These are phyloP conservation scores for Lithospermum erythrorhizon DNA, from an alignment of 257 asterid species.

Conservation along the genomic window DNA sequence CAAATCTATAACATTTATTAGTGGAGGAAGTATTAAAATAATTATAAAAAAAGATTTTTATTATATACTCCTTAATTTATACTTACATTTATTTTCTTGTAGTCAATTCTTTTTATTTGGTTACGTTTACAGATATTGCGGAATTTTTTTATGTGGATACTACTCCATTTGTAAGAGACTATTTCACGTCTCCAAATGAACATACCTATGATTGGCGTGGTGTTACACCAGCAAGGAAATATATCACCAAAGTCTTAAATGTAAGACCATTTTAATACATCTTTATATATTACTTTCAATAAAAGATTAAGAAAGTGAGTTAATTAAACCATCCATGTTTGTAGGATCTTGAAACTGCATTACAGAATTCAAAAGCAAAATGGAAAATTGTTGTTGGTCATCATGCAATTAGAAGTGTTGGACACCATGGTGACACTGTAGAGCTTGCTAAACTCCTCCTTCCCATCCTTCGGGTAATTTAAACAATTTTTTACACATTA, in stretches of 20 bases:
- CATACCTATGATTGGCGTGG: conserved; percentile 75
- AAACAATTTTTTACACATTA: not conserved
- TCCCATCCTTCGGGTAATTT: conserved; percentile 60
- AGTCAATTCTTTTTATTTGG: not conserved
- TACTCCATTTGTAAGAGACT: conserved; percentile 56
- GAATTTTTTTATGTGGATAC: conserved; percentile 82
- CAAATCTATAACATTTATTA: no score
- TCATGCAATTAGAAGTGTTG: conserved; percentile 75
- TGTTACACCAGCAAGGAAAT: conserved; percentile 34
- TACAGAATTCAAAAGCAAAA: conserved; percentile 50
- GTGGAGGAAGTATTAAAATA: no score
- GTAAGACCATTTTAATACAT: conserved; percentile 20
- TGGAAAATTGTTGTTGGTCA: conserved; percentile 93
- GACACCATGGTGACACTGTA: conserved; percentile 78
- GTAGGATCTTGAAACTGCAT: conserved; percentile 58
- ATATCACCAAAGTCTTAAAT: conserved; percentile 28
- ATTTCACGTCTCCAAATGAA: conserved; percentile 32
- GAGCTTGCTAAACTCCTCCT: conserved; percentile 62
- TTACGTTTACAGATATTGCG: conserved; percentile 32
- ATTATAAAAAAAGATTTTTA: no score
- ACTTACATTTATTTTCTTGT: not conserved
- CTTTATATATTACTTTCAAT: no score
- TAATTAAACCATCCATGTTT: not conserved
- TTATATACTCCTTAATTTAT: no score
- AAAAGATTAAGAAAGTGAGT: no score